Evolutionary conservation across 129 eudicot genomes (phyloP), one percentile per base, ranked within the genome.

Genomic region (Erigeron canadensis): DNA sequence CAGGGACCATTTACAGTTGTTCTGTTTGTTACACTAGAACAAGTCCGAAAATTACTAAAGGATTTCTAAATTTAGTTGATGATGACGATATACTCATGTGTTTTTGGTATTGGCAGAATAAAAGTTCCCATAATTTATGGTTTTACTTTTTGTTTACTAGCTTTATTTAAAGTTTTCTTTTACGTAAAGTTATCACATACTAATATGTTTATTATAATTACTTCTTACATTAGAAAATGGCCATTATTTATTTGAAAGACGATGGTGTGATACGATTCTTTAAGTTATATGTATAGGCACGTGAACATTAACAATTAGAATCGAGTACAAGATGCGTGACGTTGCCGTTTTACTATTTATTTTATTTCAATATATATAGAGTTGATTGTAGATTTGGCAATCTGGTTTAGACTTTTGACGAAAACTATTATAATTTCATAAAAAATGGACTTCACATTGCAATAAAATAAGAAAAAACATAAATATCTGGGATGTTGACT

Each of bases 11-110:
- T 67, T 34, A 67, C 72, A 7, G 9, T 67, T 2, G 72, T 67
- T n/a, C 45, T 67, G 19, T 67, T 67, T 46, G 72, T 67, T 13
- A 67, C 72, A 15, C 39, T 67, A 40, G 72, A 67, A 67, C 72
- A 67, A 40, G 44, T 67, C 57, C 56, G 59, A 12, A 67, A 67
- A 47, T 67, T 67, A 22, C 45, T 67, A 1, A 67, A 67, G 4
- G 72, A 67, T 47, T 67, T 67, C 42, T 67, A 18, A 61, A 23
- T 2, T 34, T 37, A 61, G 28, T 61, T 15, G 17, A 61, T 61
- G 40, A 37, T 61, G 66, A 61, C 66, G 66, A 61, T 15, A 37
- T 15, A 61, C 6, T 10, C n/a, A 23, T 61, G 0, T 28, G 34
- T 28, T 28, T 28, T 61, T 61, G 40, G 45, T 38, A 5, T 11